Base-by-base conservation (phyloP, 805 yeast species). In the Wickerhamomyces sydowiorum region DNA sequence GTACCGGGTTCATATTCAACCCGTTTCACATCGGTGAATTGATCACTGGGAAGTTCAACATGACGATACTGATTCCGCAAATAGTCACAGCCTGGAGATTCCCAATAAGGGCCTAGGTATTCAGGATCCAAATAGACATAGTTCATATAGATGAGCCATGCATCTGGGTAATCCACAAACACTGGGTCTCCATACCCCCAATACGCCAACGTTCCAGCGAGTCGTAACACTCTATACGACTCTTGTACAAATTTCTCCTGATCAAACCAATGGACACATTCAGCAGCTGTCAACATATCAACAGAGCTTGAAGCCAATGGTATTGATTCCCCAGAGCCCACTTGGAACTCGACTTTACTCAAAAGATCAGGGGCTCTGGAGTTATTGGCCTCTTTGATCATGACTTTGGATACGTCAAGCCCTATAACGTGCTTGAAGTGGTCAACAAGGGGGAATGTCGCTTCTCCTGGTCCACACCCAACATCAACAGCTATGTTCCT, bases 131-230 rank as follows among this genome's bases (percentile, higher is more conserved):
- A 58, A 49, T 75, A 76, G 13, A 72, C 64, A 53, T 67, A 80
- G 36, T 75, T 69, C 29, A 65, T 52, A 45, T 78, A 73, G 19
- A 81, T 62, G 36, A 69, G 69, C 43, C 78, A 73, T 3, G 82
- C 82, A 37, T 62, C 57, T 1, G 75, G 72, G 56, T 60, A 12
- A 57, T 72, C 67, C 51, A 68, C 61, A 45, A 76, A 78, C 3
- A 73, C 64, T 1, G 84, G 84, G 50, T 82, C 88, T 41, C 73
- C 75, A 54, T 84, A 85, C 20, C 80, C 77, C 78, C 85, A 83
- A 56, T 72, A 77, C 0, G 83, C 78, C 41, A 84, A 60, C 1
- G 86, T 79, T 5, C 86, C 88, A n/a, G 67, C 66, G 2, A 74
- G 70, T 42, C 67, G 70, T 40, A 82, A 64, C 12, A 75, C 61